phyloP scores from a whole-genome alignment of 192 early-diverging fungal species.

The Backusella tarrabulga region DNA sequence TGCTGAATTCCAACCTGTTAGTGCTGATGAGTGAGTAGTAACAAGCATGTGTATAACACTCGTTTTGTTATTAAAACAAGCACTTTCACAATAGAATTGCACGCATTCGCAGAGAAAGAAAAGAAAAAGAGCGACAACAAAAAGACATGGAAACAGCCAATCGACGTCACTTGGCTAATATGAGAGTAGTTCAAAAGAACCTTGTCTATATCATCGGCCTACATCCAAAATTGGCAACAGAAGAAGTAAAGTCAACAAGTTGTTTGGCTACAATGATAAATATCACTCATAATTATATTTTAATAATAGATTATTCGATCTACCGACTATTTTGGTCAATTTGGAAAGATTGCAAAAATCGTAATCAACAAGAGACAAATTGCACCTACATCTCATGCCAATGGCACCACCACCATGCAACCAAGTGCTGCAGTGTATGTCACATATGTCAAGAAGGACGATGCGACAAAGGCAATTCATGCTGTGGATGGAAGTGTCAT shows the following conservation, averaged over 20 bases:
- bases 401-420: conserved; percentile 37
- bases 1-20: conserved; percentile 84
- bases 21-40: conserved; percentile 72
- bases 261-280: neutral
- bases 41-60: too few relatives aligned
- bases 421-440: conserved; percentile 86
- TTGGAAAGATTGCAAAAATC: conserved; percentile 92
- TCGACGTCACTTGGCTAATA: conserved; percentile 79
- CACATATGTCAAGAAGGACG: conserved; percentile 88
- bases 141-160: conserved; percentile 84
- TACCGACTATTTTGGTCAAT: conserved; percentile 98
- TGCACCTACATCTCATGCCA: conserved; percentile 42
- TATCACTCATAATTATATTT: too few relatives aligned
- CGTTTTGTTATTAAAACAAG: neutral
- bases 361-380: conserved; percentile 79
- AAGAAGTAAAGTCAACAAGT: conserved; percentile 63
- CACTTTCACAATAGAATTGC: conserved; percentile 35
- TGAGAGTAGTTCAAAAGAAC: conserved; percentile 96
- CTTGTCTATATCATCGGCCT: conserved; percentile 96
- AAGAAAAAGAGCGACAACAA: conserved; percentile 85
- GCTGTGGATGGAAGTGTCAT: conserved; percentile 90
- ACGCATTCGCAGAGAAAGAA: conserved; percentile 74
- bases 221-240: conserved; percentile 79
- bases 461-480: conserved; percentile 89
- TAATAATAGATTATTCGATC: conserved; percentile 65